Evolutionary conservation across 2,329 filamentous ascomycete genomes (phyloP).

Genomic region (Ilyonectria sp.): DNA sequence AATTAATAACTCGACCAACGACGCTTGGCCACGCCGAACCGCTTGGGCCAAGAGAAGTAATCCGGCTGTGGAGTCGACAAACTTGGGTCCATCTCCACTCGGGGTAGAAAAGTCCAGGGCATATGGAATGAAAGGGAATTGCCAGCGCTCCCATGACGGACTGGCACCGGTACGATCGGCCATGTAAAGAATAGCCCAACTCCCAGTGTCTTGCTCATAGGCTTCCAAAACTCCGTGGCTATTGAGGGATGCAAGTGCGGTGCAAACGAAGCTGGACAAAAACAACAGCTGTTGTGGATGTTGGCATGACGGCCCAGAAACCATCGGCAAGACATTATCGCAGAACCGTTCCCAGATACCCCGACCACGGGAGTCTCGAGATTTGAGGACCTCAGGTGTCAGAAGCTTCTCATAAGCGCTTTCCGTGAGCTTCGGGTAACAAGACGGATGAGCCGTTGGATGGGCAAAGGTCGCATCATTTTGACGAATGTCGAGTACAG

Average conservation of each 20-base stretch:
- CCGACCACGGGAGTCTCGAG: conserved; percentile 33
- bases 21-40: conserved; percentile 19
- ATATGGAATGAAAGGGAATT: conserved; percentile 32
- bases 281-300: conserved; percentile 33
- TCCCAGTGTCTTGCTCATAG: conserved; percentile 34
- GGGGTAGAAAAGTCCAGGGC: conserved; percentile 18
- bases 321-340: conserved; percentile 31
- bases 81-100: conserved; percentile 2
- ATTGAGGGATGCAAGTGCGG: conserved; percentile 35
- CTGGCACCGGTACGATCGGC: conserved; percentile 6
- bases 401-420: conserved; percentile 40
- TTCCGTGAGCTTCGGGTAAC: conserved; percentile 33
- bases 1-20: conserved; percentile 31
- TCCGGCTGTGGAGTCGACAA: conserved; percentile 28
- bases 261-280: conserved; percentile 30
- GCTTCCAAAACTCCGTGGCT: conserved; percentile 33
- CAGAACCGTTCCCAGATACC: conserved; percentile 49
- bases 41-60: conserved; percentile 30
- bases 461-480: background rate
- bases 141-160: conserved; percentile 33
- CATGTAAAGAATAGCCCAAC: conserved; percentile 38
- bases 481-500: conserved; percentile 23
- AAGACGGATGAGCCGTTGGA: conserved; percentile 45
- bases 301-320: conserved; percentile 17
- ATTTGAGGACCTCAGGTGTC: conserved; percentile 42